Percentiles rank a stretch among this genome's conserved stretches.
Evolutionary conservation across 768 basidiomycete species (phyloP).

Genomic region (Pulveroboletus ravenelii): DNA sequence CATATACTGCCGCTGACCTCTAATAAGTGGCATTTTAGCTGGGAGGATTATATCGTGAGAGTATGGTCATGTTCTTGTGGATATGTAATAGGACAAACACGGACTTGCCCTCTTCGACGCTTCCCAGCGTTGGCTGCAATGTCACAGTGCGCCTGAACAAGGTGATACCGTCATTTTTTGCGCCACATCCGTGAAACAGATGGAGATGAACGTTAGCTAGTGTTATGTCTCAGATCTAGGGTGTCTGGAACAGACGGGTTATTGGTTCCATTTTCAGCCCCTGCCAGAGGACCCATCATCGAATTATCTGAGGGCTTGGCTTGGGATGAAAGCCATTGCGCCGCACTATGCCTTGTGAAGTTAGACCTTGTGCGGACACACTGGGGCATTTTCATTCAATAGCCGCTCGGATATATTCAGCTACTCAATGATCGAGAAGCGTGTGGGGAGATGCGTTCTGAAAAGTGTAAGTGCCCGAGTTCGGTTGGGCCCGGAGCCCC

Average conservation of each 20-base stretch:
- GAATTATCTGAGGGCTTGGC: constrained; percentile 11
- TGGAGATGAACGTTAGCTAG: constrained; percentile 26
- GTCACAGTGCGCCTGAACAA: constrained; percentile 16
- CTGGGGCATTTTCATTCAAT: too few species aligned
- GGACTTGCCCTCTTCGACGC: constrained; percentile 9
- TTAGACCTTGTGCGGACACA: too few species aligned
- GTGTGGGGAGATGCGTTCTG: neutral
- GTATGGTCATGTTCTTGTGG: neutral
- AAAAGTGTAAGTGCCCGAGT: neutral
- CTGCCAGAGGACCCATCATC: constrained; percentile 8
- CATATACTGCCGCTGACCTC: neutral
- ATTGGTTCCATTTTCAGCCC: constrained; percentile 15
- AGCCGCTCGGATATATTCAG: neutral
- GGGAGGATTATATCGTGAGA: constrained; percentile 3
- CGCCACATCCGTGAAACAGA: constrained; percentile 31
- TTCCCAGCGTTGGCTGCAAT: constrained; percentile 13
- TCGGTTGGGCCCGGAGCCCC: neutral
- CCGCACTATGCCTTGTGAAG: constrained; percentile 10
- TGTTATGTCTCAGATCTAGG: constrained; percentile 11
- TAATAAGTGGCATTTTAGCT: constrained; percentile 9
- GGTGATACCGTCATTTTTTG: constrained; percentile 36
- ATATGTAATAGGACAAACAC: constrained; percentile 8
- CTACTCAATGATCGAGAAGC: neutral
- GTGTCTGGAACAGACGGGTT: neutral
- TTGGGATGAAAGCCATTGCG: constrained; percentile 2